Evolutionary conservation across 2,329 filamentous ascomycete genomes (phyloP).

Genomic region (Sporothrix brunneoviolacea): DNA sequence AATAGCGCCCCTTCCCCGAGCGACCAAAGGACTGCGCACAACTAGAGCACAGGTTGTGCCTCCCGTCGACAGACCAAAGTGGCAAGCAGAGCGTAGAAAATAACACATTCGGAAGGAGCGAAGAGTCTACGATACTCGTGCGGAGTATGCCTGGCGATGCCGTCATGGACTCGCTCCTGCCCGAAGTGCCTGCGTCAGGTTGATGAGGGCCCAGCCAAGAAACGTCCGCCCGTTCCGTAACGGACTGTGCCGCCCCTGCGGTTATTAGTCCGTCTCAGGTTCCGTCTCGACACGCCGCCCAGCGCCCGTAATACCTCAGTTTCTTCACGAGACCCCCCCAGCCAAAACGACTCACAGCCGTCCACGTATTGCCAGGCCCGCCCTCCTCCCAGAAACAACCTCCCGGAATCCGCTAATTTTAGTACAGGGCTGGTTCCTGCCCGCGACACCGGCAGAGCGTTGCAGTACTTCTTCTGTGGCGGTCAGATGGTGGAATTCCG

Average conservation of each 20-base stretch:
- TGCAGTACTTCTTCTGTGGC: constrained; percentile 4
- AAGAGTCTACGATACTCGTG: too few species aligned
- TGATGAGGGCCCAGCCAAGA: neutral
- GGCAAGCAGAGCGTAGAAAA: too few species aligned
- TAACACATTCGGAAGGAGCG: too few species aligned
- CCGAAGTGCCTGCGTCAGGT: neutral
- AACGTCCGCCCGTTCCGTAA: constrained; percentile 7
- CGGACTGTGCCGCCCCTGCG: neutral
- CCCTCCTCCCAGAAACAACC: constrained; percentile 5
- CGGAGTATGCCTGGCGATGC: neutral
- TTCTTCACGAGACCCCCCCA: too few species aligned
- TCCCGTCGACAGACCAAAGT: too few species aligned
- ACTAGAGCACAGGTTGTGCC: too few species aligned
- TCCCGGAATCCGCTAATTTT: constrained; percentile 15
- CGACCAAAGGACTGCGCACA: too few species aligned
- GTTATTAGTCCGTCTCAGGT: neutral
- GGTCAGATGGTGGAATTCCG: neutral
- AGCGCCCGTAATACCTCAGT: too few species aligned
- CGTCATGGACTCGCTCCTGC: neutral
- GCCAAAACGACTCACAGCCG: too few species aligned
- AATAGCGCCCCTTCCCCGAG: constrained; percentile 5
- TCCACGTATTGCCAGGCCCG: neutral
- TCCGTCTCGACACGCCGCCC: neutral
- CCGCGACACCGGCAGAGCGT: constrained; percentile 5
- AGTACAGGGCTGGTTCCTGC: constrained; percentile 16